Percentiles rank a stretch among this genome's conserved stretches.
Conservation (phyloP, 805 yeast genomes). For the Hanseniaspora guilliermondii region DNA sequence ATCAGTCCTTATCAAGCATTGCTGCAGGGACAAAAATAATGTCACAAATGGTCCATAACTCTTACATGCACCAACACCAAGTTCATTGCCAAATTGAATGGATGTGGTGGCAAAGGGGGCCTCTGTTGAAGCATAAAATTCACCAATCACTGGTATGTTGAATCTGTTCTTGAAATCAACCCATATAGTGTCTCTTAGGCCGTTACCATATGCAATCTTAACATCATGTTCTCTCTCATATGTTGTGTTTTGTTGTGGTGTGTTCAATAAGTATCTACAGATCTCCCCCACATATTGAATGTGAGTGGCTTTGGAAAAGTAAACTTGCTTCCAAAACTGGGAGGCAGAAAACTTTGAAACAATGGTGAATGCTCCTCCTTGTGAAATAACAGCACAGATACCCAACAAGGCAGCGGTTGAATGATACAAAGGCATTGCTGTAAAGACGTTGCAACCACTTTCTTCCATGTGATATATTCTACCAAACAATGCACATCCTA, state of each 20-base stretch:
- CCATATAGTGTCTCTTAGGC: constrained; percentile 85
- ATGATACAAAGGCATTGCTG: constrained; percentile 93
- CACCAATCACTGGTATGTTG: constrained; percentile 64
- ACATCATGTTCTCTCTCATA: constrained; percentile 53
- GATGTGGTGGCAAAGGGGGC: constrained; percentile 80
- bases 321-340: constrained; percentile 83
- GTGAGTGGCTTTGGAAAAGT: constrained; percentile 56
- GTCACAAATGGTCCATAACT: constrained; percentile 56
- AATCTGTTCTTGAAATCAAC: constrained; percentile 62
- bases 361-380: constrained; percentile 66
- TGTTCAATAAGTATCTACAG: constrained; percentile 67
- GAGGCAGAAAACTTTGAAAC: constrained; percentile 73
- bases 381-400: constrained; percentile 50
- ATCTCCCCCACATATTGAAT: constrained; percentile 93
- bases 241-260: constrained; percentile 41
- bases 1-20: constrained; percentile 59
- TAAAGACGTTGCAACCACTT: constrained; percentile 47
- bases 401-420: constrained; percentile 88
- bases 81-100: constrained; percentile 54
- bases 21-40: constrained; percentile 39
- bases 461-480: constrained; percentile 47
- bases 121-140: constrained; percentile 89
- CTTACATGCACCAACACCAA: constrained; percentile 81
- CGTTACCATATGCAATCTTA: constrained; percentile 76
- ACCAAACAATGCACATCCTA: constrained; percentile 62